phyloP scores from a whole-genome alignment of 768 basidiomycete species.

The Rickenella mellea region DNA sequence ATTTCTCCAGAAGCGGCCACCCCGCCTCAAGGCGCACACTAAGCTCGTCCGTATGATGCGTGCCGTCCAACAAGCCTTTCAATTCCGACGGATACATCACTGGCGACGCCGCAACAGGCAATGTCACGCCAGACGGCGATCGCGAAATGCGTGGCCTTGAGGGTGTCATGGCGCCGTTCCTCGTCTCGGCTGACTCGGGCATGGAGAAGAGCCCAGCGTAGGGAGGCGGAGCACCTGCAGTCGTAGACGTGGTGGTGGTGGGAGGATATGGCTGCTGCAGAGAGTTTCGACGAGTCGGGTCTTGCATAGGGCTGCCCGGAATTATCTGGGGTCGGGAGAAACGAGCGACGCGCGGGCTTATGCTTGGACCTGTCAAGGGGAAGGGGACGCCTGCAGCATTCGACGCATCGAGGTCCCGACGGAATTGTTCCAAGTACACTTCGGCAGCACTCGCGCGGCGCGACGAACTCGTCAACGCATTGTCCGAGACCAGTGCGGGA shows the following conservation, averaged over 20 bases:
- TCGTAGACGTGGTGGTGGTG: no score
- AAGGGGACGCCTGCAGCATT: no score
- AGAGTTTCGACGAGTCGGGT: no score
- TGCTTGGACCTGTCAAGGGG: no score
- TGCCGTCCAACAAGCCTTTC: constrained; percentile 65
- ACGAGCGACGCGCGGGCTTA: no score
- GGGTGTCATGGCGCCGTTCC: constrained; percentile 12
- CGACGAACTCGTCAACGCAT: background rate
- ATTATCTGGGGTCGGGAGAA: no score
- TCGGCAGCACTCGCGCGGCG: constrained; percentile 60
- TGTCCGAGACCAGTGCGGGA: background rate
- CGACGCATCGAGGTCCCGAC: background rate
- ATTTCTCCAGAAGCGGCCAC: constrained; percentile 73
- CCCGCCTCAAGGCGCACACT: constrained; percentile 74
- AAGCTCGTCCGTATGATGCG: constrained; percentile 88
- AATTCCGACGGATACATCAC: constrained; percentile 48
- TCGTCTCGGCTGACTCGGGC: constrained; percentile 6
- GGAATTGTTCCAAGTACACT: constrained; percentile 40
- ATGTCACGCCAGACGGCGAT: constrained; percentile 28
- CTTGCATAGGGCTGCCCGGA: no score
- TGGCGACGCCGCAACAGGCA: constrained; percentile 11
- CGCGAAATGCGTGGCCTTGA: constrained; percentile 42
- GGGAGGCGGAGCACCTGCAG: no score
- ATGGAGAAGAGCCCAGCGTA: constrained; percentile 4
- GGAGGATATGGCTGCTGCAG: no score